Conservation (phyloP, 208 protist species). For the Novymonas esmeraldas region DNA sequence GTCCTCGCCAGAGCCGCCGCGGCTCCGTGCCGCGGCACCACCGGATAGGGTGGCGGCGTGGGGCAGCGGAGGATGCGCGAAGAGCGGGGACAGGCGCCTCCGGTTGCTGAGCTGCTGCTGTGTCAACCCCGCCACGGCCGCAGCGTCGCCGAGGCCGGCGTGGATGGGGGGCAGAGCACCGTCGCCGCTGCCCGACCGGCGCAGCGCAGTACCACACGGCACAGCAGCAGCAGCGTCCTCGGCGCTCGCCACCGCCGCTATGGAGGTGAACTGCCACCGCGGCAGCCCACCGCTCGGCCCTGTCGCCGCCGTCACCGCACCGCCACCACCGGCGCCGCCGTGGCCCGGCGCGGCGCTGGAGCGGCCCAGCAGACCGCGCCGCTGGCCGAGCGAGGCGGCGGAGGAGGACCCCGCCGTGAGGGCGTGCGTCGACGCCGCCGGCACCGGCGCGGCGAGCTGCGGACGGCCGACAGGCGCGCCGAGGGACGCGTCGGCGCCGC, state of each 20-base stretch:
- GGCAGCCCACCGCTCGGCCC: neutral
- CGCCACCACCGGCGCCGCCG: neutral
- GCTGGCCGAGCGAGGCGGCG: slow-evolving; percentile 11
- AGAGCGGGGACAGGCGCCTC: slow-evolving; percentile 13
- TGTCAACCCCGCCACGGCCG: neutral
- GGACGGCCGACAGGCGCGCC: no score
- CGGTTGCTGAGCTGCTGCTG: neutral
- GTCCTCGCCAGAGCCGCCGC: slow-evolving; percentile 5
- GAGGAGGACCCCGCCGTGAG: slow-evolving; percentile 17
- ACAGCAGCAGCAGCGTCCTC: neutral
- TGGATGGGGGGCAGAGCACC: neutral
- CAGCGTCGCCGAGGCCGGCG: neutral
- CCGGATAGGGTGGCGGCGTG: neutral
- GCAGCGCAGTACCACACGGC: no score
- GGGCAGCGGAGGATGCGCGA: neutral
- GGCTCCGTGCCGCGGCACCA: neutral
- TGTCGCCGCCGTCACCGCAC: neutral
- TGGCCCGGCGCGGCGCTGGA: neutral
- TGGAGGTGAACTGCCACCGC: slow-evolving; percentile 2
- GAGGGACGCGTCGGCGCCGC: no score
- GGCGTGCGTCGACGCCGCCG: neutral
- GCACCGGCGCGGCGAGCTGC: neutral
- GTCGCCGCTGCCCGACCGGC: no score
- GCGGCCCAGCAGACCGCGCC: slow-evolving; percentile 6
- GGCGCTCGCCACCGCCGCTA: slow-evolving; percentile 5